Percentiles rank a stretch among this genome's conserved stretches.
Evolutionary conservation across 148 eudicot species (phyloP).

Genomic region (Rheum nobile): DNA sequence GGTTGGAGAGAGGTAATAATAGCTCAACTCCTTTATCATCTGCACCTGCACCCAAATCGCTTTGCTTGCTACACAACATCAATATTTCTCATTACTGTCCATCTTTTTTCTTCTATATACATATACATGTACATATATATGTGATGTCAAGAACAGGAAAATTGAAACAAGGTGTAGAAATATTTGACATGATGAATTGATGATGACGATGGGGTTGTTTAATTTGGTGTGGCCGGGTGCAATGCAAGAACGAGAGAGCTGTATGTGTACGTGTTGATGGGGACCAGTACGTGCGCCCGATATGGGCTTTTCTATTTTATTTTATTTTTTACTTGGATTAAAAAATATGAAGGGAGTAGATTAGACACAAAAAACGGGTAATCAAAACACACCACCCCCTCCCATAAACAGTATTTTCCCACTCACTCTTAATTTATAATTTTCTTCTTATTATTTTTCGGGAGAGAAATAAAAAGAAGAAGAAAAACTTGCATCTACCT

Average conservation of each 20-base stretch:
- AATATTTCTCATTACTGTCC: background rate
- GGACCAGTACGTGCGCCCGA: conserved; percentile 9
- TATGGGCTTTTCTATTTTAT: background rate
- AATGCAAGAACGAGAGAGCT: background rate
- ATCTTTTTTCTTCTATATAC: too few species aligned
- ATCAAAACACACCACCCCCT: background rate
- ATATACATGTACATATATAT: background rate
- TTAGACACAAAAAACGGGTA: conserved; percentile 2
- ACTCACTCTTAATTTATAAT: conserved; percentile 8
- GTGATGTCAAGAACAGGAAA: background rate
- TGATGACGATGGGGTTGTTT: background rate
- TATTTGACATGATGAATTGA: background rate
- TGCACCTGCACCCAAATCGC: background rate
- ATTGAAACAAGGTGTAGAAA: background rate
- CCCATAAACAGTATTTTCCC: conserved; percentile 18
- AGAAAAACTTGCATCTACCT: background rate
- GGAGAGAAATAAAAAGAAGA: background rate
- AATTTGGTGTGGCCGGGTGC: background rate
- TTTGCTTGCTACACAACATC: background rate
- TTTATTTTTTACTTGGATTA: too few species aligned
- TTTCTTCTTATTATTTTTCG: background rate
- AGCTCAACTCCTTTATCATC: background rate
- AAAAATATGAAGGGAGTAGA: background rate
- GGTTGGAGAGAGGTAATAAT: background rate
- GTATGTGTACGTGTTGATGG: background rate